Conservation (phyloP, 768 basidiomycete species). For the Vararia minispora region DNA sequence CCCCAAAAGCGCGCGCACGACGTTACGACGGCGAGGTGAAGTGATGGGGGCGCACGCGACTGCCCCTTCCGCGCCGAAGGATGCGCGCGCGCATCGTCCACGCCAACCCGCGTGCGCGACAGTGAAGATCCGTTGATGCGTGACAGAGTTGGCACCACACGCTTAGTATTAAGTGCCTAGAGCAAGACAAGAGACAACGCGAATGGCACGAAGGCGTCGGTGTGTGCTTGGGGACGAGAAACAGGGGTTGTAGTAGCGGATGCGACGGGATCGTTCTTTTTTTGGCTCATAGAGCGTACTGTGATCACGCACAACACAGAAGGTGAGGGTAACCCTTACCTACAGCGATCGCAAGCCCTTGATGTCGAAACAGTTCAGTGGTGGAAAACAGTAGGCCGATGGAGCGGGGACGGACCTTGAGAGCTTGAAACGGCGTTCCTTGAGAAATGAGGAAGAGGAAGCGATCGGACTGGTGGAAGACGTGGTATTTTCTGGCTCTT, state of each 20-base stretch:
- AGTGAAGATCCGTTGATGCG: too few relatives aligned
- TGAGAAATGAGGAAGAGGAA: conserved; percentile 30
- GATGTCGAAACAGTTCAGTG: conserved; percentile 6
- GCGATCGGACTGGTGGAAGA: conserved; percentile 4
- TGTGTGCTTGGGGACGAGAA: too few relatives aligned
- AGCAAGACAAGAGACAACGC: not conserved
- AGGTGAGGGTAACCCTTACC: conserved; percentile 36
- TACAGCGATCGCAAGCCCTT: conserved; percentile 88
- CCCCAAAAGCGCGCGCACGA: too few relatives aligned
- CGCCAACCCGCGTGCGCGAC: too few relatives aligned
- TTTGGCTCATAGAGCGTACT: too few relatives aligned
- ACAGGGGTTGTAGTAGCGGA: too few relatives aligned
- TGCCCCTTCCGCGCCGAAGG: too few relatives aligned
- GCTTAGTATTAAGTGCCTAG: not conserved
- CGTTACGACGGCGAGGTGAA: too few relatives aligned
- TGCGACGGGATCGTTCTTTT: too few relatives aligned
- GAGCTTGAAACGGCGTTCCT: conserved; percentile 79
- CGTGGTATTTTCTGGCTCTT: conserved; percentile 4
- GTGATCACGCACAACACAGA: conserved; percentile 1
- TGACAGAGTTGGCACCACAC: too few relatives aligned
- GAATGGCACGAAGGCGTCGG: not conserved
- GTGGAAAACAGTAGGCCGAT: conserved; percentile 3
- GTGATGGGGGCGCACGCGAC: too few relatives aligned
- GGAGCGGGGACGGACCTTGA: conserved; percentile 47
- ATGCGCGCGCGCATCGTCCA: too few relatives aligned